These are phyloP conservation scores for Firmiana major DNA, from an alignment of 345 rosid species.

Conservation along the genomic window DNA sequence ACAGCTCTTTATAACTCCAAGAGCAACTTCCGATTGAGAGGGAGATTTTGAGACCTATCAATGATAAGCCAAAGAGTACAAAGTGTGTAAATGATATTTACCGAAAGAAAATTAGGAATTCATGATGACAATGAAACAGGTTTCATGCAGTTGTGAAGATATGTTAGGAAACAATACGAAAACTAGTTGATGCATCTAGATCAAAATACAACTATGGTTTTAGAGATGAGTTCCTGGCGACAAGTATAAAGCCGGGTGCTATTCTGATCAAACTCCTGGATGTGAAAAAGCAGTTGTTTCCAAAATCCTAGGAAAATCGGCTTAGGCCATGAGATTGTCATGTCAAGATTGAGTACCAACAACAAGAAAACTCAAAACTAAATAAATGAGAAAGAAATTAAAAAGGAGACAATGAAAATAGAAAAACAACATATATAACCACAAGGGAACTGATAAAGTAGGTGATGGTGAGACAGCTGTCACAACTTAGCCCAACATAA, in stretches of 20 bases:
- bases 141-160: background rate
- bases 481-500: background rate
- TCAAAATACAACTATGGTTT: background rate
- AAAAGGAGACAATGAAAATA: background rate
- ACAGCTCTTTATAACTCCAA: constrained; percentile 79
- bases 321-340: background rate
- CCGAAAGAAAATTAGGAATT: background rate
- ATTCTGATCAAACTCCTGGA: background rate
- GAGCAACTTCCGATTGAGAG: constrained; percentile 78
- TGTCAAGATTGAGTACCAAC: background rate
- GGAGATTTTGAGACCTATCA: constrained; percentile 78
- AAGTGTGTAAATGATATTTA: constrained; percentile 2
- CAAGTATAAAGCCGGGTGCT: background rate
- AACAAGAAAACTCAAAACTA: background rate
- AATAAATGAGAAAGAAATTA: background rate
- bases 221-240: background rate
- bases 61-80: constrained; percentile 8
- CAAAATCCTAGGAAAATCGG: background rate
- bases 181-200: background rate
- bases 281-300: background rate
- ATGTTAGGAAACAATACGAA: no score
- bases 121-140: background rate
- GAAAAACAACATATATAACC: background rate
- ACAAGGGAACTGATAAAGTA: background rate
- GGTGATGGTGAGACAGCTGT: background rate